Evolutionary conservation across 768 basidiomycete genomes (phyloP).

Genomic region (Agaricus sinodeliciosus): DNA sequence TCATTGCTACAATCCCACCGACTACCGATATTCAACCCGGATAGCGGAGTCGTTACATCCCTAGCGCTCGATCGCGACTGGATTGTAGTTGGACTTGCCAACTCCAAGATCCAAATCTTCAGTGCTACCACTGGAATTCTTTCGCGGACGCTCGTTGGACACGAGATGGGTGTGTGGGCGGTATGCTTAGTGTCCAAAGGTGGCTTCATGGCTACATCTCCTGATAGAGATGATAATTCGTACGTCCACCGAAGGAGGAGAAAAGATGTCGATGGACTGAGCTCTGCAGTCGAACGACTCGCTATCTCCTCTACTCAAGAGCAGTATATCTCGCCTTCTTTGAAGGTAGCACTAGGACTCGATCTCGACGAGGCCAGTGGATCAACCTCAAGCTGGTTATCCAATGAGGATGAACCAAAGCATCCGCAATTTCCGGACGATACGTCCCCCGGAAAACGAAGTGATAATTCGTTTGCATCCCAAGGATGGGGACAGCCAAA

Average conservation of each 20-base stretch:
- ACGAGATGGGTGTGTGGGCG: conserved; percentile 90
- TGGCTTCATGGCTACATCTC: conserved; percentile 24
- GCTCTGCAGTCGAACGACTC: neutral
- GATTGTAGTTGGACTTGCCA: conserved; percentile 87
- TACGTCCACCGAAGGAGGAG: neutral
- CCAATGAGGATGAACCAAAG: conserved; percentile 5
- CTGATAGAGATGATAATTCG: conserved; percentile 3
- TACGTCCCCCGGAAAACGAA: conserved; percentile 26
- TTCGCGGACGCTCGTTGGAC: conserved; percentile 73
- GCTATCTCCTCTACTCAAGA: conserved; percentile 15
- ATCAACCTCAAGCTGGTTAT: neutral
- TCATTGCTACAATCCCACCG: conserved; percentile 61
- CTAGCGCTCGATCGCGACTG: conserved; percentile 77
- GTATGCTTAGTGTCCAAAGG: conserved; percentile 71
- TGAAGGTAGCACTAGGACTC: conserved; percentile 46
- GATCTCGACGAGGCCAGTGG: conserved; percentile 13
- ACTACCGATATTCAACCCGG: conserved; percentile 32
- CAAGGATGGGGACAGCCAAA: conserved; percentile 88
- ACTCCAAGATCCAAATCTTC: conserved; percentile 80
- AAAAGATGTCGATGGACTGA: neutral
- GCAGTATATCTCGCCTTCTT: conserved; percentile 27
- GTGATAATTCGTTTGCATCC: conserved; percentile 56
- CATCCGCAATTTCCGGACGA: neutral
- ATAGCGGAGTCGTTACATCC: conserved; percentile 75
- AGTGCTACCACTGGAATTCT: conserved; percentile 72